Evolutionary conservation across 2,329 filamentous ascomycete species (phyloP).

Genomic region (Chaetomium sp.): DNA sequence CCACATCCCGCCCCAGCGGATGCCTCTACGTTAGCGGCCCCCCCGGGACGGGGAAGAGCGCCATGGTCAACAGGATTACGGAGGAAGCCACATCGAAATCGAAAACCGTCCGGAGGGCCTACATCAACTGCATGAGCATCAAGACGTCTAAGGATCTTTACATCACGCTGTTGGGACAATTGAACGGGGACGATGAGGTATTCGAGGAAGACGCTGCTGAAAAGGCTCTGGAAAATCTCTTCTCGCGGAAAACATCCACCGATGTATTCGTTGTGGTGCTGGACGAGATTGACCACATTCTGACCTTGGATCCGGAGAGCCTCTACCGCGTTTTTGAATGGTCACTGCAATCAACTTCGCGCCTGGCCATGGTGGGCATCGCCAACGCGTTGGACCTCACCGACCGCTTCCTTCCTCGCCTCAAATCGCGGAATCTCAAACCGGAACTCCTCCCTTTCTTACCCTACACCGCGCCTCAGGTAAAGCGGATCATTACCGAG

Average conservation of each 20-base stretch:
- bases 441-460: slow-evolving; percentile 85
- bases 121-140: slow-evolving; percentile 96
- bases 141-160: slow-evolving; percentile 84
- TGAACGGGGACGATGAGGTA: slow-evolving; percentile 58
- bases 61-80: slow-evolving; percentile 77
- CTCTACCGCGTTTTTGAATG: slow-evolving; percentile 95
- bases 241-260: slow-evolving; percentile 54
- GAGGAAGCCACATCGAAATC: slow-evolving; percentile 47
- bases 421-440: slow-evolving; percentile 89
- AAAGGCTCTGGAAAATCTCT: slow-evolving; percentile 60
- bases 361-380: slow-evolving; percentile 80
- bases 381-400: slow-evolving; percentile 95
- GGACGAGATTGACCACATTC: slow-evolving; percentile 91
- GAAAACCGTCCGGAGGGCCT: slow-evolving; percentile 57
- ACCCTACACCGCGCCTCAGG: slow-evolving; percentile 82
- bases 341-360: slow-evolving; percentile 76
- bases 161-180: slow-evolving; percentile 66
- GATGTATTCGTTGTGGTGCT: slow-evolving; percentile 75
- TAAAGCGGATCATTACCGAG: slow-evolving; percentile 77
- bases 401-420: slow-evolving; percentile 84
- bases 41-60: slow-evolving; percentile 94
- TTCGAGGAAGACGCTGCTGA: slow-evolving; percentile 60
- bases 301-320: slow-evolving; percentile 81
- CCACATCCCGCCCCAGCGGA: slow-evolving; percentile 57
- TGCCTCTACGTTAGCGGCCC: slow-evolving; percentile 95